Evolutionary conservation across 139 green algal species (phyloP), one percentile per base, ranked within the genome.

Genomic region (Tetradesmus lagerheimii): DNA sequence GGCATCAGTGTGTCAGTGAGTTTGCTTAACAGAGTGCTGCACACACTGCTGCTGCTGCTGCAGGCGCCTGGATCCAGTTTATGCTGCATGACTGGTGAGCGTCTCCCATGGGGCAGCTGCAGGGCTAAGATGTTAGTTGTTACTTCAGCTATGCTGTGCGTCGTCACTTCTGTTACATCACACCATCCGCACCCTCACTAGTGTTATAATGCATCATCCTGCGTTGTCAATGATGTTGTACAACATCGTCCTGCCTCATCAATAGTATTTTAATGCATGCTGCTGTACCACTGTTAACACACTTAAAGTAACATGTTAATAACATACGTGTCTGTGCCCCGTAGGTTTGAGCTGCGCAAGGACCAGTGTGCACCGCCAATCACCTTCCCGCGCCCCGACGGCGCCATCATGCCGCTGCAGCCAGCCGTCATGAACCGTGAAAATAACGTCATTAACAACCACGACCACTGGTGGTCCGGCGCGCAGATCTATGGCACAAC

Each of bases 51-150:
- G 35, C 27, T 84, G 80, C n/a, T 71, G 34, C 47, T 86, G 80
- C 80, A 86, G 80, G 80, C n/a, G 80, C 80, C 5, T 86, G 80
- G 80, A 86, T 86, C 80, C 80, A 86, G 80, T 86, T 86, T 45
- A 86, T 86, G 80, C 15, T 71, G 8, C 80, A 86, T 31, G 80
- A 86, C 47, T 86, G 80, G 74, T 80, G 74, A 80, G 74, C 23
- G 18, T 9, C 18, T 35, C n/a, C n/a, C n/a, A n/a, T 37, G 64
- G 25, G 29, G n/a, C n/a, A n/a, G n/a, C n/a, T n/a, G n/a, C n/a
- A n/a, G n/a, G n/a, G n/a, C n/a, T n/a, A n/a, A n/a, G n/a, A 5
- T 34, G 27, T 9, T 18, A 34, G 0, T 34, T 35, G 3, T 35
- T 23, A 37, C 29, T 76, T 31, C 27, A 8, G 29, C 27, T 76